Evolutionary conservation across 1,284 basidiomycete species (phyloP).

Genomic region (Takashimella tepidaria): DNA sequence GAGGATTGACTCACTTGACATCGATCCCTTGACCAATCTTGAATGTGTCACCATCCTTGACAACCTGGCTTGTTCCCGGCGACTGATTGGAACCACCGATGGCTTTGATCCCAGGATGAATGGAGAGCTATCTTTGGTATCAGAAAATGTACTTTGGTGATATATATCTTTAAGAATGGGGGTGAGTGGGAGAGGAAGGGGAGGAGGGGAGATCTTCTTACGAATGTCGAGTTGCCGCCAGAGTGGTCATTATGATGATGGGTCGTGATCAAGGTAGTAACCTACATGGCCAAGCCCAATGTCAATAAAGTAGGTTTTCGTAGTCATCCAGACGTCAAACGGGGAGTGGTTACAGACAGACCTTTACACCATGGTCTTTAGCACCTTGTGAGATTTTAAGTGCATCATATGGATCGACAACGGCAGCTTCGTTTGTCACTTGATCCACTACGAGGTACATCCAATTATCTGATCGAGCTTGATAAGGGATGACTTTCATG

Average conservation of each 20-base stretch:
- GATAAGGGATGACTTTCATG: constrained; percentile 59
- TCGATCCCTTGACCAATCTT: constrained; percentile 63
- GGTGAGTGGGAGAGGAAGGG: no score
- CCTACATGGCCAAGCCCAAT: no score
- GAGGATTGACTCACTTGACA: constrained; percentile 55
- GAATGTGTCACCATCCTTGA: constrained; percentile 74
- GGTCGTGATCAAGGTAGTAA: constrained; percentile 74
- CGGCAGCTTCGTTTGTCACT: constrained; percentile 63
- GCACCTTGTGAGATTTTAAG: constrained; percentile 66
- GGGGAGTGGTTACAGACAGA: no score
- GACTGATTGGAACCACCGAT: constrained; percentile 77
- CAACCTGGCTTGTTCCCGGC: constrained; percentile 62
- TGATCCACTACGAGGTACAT: constrained; percentile 81
- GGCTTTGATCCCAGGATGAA: constrained; percentile 61
- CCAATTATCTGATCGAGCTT: constrained; percentile 78
- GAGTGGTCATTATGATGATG: constrained; percentile 89
- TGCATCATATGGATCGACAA: constrained; percentile 65
- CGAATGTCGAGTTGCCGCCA: constrained; percentile 69
- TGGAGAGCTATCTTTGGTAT: constrained; percentile 19
- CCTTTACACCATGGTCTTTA: constrained; percentile 59
- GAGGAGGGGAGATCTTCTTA: no score
- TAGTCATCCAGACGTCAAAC: no score
- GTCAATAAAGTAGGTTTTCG: not conserved
- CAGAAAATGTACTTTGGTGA: not conserved
- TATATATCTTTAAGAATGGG: no score